Conservation (phyloP, 2,329 filamentous ascomycete species). For the Phaeoacremonium minimum region DNA sequence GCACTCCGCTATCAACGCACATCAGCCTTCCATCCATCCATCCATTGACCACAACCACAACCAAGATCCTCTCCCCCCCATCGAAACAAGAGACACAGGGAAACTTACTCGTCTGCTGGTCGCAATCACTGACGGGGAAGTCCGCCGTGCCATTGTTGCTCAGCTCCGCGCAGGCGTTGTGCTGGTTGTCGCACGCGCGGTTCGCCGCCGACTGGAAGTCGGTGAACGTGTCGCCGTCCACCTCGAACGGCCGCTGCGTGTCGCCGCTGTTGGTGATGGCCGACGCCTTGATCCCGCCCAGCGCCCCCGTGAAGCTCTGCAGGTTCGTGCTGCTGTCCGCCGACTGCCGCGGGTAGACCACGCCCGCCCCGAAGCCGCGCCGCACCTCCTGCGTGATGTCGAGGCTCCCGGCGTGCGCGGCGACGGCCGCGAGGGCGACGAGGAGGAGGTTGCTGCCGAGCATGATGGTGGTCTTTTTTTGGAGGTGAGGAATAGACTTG, state of each 20-base stretch:
- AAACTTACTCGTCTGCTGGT: slow-evolving; percentile 37
- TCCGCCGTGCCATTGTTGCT: slow-evolving; percentile 29
- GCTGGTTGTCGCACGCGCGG: slow-evolving; percentile 43
- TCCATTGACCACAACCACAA: neutral
- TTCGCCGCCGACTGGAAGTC: slow-evolving; percentile 36
- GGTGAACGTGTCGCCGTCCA: slow-evolving; percentile 39
- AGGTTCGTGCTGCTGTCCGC: slow-evolving; percentile 25
- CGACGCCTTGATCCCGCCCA: slow-evolving; percentile 31
- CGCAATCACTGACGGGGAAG: slow-evolving; percentile 38
- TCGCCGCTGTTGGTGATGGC: slow-evolving; percentile 34
- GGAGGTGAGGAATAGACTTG: too few relatives aligned
- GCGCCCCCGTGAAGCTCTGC: slow-evolving; percentile 32
- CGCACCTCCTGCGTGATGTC: slow-evolving; percentile 26
- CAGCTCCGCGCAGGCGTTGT: slow-evolving; percentile 38
- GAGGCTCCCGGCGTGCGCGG: slow-evolving; percentile 6
- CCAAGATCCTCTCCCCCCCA: neutral
- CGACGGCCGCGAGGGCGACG: neutral
- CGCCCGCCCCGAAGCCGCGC: slow-evolving; percentile 29
- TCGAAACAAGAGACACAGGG: neutral
- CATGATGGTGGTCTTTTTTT: too few relatives aligned
- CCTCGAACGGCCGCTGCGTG: slow-evolving; percentile 33
- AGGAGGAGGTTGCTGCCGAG: neutral
- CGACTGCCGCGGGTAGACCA: slow-evolving; percentile 23
- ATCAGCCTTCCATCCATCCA: neutral
- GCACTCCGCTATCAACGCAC: slow-evolving; percentile 21